Conservation (phyloP, 768 basidiomycete species). For the Lactarius deliciosus region DNA sequence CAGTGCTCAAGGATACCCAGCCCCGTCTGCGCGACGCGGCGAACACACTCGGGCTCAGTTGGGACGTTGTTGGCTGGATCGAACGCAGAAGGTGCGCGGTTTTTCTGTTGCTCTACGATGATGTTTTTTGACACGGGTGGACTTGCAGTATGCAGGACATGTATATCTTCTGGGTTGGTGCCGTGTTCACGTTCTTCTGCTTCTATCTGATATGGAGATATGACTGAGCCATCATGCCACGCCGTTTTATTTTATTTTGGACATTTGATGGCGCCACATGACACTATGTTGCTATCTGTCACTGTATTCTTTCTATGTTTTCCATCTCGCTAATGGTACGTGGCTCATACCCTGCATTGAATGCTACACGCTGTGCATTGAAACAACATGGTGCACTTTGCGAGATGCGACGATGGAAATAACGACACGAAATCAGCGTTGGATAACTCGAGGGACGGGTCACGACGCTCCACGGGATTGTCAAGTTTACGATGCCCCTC, state of each 20-base stretch:
- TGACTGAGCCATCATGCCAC: constrained; percentile 43
- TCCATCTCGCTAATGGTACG: neutral
- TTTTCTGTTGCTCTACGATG: neutral
- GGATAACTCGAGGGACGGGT: too few species aligned
- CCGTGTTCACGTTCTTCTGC: constrained; percentile 84
- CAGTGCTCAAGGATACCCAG: constrained; percentile 81
- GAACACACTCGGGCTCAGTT: constrained; percentile 90
- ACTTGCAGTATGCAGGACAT: constrained; percentile 82
- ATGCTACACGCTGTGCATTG: neutral
- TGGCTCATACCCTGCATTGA: neutral
- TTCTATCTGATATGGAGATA: constrained; percentile 94
- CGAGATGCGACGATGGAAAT: too few species aligned
- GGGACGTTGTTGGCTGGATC: constrained; percentile 96
- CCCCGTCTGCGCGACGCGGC: constrained; percentile 83
- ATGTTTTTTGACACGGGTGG: neutral
- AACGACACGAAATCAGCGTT: too few species aligned
- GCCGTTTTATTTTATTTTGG: constrained; percentile 8
- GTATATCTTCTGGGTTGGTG: constrained; percentile 88
- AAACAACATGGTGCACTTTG: neutral
- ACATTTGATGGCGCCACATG: neutral
- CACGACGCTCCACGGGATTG: too few species aligned
- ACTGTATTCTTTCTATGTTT: neutral
- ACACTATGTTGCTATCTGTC: neutral
- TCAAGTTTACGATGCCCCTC: too few species aligned
- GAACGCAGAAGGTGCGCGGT: constrained; percentile 79